Evolutionary conservation across 441 rosid genomes (phyloP), one percentile per base, ranked within the genome.

Genomic region (Mallotus repandus): DNA sequence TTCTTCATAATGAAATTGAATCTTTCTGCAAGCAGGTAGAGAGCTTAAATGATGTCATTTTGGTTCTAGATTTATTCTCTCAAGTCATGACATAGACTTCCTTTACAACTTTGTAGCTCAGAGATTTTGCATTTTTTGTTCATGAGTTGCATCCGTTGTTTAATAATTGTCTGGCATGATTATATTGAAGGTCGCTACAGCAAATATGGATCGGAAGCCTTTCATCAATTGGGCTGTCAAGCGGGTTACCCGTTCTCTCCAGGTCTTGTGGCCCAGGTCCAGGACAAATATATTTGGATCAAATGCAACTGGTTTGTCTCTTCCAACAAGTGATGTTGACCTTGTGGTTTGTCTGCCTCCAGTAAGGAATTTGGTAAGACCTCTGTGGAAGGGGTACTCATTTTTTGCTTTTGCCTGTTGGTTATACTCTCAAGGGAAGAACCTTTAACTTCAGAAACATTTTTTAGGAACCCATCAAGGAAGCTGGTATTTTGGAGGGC

Each of bases 401-500:
- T 55, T 76, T 71, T 41, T 69, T 53, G 13, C 68, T 50, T 77
- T 55, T 29, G 14, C 79, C 60, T 63, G 69, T 48, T 63, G 72
- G 79, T 72, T 56, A 56, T 57, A 32, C 67, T 71, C 73, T 68
- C 49, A 48, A 70, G 62, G 50, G 71, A 72, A 77, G 74, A 79
- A 76, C 77, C 86, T 84, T 67, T 63, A 86, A 76, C 74, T 29
- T 69, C 32, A 52, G 61, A 46, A 38, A 58, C 74, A 16, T 77
- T 66, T 70, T 70, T 38, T 80, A 96, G 98, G 99, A 96, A 87
- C 99, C 99, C 64, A 96, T 96, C 66, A 96, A 96, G 87, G 99
- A 96, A 87, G 99, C 98, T 80, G 97, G 99, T 74, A 96, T 96
- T 80, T 87, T 96, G 91, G 99, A 96, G 85, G 99, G 99, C 73